Evolutionary conservation across 768 basidiomycete species (phyloP).

Genomic region (Arthromyces matolae): DNA sequence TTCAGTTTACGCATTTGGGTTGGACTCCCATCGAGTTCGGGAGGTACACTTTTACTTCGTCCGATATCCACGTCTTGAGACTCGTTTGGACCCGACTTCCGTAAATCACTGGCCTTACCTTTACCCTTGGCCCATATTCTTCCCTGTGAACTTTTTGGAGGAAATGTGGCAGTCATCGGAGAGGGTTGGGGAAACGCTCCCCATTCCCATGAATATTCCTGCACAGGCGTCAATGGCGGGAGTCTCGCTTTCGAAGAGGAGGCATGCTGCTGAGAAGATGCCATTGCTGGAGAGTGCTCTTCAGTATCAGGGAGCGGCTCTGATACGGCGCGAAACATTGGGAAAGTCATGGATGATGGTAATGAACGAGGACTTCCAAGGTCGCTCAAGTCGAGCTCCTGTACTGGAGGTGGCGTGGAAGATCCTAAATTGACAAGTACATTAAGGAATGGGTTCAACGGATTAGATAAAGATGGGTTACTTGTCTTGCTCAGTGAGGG

Average conservation of each 20-base stretch:
- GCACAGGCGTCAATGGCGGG: constrained; percentile 26
- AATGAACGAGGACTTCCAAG: not conserved
- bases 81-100: constrained; percentile 15
- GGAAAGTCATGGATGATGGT: constrained; percentile 13
- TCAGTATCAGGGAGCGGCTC: constrained; percentile 56
- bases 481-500: constrained; percentile 9
- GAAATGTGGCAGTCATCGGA: constrained; percentile 54
- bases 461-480: constrained; percentile 1
- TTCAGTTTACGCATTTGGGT: constrained; percentile 23
- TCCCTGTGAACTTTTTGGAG: constrained; percentile 29
- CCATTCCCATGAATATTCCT: constrained; percentile 94
- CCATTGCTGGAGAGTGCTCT: constrained; percentile 12
- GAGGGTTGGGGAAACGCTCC: constrained; percentile 83
- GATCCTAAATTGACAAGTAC: constrained; percentile 13
- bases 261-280: constrained; percentile 5
- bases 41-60: constrained; percentile 58
- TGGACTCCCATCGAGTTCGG: constrained; percentile 45
- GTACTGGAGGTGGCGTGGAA: constrained; percentile 21
- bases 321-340: constrained; percentile 50
- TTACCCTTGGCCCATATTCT: constrained; percentile 24
- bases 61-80: constrained; percentile 31
- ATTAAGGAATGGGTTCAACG: not conserved
- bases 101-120: constrained; percentile 19
- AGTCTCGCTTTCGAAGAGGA: constrained; percentile 13
- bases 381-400: constrained; percentile 1